These are phyloP conservation scores for Lachancea mirantina DNA, from an alignment of 805 yeast genomes.

Conservation along the genomic window DNA sequence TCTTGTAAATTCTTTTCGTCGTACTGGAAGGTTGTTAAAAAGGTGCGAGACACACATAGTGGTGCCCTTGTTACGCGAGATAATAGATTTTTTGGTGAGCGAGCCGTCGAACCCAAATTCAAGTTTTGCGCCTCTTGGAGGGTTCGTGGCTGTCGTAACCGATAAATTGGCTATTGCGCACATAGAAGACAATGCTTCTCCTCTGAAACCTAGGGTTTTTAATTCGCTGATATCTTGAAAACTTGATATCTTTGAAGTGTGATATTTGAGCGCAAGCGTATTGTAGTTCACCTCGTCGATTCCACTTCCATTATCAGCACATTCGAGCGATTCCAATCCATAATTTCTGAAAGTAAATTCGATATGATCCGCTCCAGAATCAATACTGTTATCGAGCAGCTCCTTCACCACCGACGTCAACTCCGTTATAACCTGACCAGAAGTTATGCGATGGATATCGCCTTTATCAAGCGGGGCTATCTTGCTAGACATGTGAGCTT, in stretches of 20 bases:
- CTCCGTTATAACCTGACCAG: constrained; percentile 89
- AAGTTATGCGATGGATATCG: constrained; percentile 72
- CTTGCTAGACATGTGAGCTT: constrained; percentile 12
- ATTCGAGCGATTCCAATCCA: constrained; percentile 66
- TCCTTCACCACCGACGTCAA: constrained; percentile 76
- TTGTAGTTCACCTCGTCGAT: constrained; percentile 46
- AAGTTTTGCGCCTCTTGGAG: constrained; percentile 54
- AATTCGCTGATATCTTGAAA: constrained; percentile 52
- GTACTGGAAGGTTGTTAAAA: constrained; percentile 71
- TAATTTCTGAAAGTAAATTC: constrained; percentile 63
- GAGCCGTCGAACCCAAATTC: constrained; percentile 51
- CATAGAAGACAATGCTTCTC: constrained; percentile 71
- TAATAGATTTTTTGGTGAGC: constrained; percentile 34
- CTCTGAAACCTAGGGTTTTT: constrained; percentile 65
- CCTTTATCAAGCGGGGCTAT: constrained; percentile 35
- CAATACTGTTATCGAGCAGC: constrained; percentile 78
- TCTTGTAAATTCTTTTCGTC: constrained; percentile 65
- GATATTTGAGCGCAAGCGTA: constrained; percentile 50
- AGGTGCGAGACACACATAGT: constrained; percentile 48
- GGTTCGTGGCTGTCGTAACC: constrained; percentile 45
- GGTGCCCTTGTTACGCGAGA: constrained; percentile 66
- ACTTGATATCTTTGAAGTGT: constrained; percentile 54
- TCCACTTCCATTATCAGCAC: constrained; percentile 64
- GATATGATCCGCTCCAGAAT: constrained; percentile 62
- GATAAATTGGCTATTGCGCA: constrained; percentile 47